Base-by-base conservation (phyloP, 2,329 filamentous ascomycete genomes). In the Tricladium varicosporioides region DNA sequence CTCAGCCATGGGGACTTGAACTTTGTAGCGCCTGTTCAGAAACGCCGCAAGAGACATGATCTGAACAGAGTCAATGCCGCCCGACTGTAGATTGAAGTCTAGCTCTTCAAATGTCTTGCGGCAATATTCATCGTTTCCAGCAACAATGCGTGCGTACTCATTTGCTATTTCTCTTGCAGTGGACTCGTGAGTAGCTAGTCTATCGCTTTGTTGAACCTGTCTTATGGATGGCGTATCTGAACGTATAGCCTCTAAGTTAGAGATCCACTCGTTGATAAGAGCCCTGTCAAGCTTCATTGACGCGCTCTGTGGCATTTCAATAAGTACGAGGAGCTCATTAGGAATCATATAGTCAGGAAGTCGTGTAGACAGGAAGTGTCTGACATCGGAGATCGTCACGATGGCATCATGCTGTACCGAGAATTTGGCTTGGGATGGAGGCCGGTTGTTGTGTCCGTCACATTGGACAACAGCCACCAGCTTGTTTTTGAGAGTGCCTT, bases 271-370 rank as follows among this genome's bases (percentile, higher is more conserved):
- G 44, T 15, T 16, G 15, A 48, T 5, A 14, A 13, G 22, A 5
- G 18, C 76, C 15, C 69, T 65, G 51, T 71, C 68, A 1, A 62
- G 65, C 53, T 71, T 71, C 10, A 64, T 65, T 4, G 68, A 69
- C 2, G 63, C 58, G 2, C 63, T 64, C 32, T 60, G 58, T 3
- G 69, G 69, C 11, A 70, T 68, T 13, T 47, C 48, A 27, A 50
- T 59, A 11, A 70, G 54, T 1, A 68, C 60, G 8, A 71, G 52
- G 27, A 62, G 69, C 10, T 63, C 64, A 1, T 63, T 64, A 0
- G 69, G 69, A n/a, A 70, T 62, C 69, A 71, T 71, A 48, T 71
- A 62, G 19, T 59, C 57, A 11, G 69, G 69, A 9, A 71, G 56
- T 0, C 70, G 65, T 36, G 70, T 63, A 74, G 71, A 19, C 27